phyloP scores from a whole-genome alignment of 164 flowering plant genomes.

The Stephania japonica region DNA sequence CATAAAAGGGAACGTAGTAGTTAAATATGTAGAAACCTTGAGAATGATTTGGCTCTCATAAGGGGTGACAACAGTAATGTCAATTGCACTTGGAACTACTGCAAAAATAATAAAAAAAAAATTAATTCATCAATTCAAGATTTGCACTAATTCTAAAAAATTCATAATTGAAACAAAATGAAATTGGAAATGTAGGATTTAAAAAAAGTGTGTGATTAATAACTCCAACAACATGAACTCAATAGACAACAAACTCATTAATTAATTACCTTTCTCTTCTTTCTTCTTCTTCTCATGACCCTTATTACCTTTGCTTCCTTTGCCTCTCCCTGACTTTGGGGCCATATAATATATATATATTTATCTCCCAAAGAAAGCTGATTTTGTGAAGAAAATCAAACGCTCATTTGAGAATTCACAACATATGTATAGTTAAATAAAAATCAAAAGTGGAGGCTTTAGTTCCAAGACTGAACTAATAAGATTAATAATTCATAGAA shows the following conservation, averaged over 20 bases:
- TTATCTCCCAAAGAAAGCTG: neutral
- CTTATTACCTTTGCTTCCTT: slow-evolving; percentile 40
- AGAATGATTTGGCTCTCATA: slow-evolving; percentile 68
- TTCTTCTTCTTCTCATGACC: slow-evolving; percentile 81
- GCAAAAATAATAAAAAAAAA: slow-evolving; percentile 16
- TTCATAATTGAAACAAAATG: no score
- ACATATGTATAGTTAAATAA: neutral
- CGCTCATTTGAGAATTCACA: slow-evolving; percentile 12
- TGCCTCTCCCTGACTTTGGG: slow-evolving; percentile 68
- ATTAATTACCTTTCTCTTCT: slow-evolving; percentile 64
- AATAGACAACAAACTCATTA: neutral
- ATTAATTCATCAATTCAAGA: neutral
- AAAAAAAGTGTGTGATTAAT: no score
- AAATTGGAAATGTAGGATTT: no score
- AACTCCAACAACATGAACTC: no score
- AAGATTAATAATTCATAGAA: neutral
- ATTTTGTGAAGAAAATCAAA: neutral
- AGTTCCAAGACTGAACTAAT: no score
- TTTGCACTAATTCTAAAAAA: no score
- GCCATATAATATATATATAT: slow-evolving; percentile 46
- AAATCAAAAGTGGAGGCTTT: no score
- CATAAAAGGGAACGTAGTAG: neutral
- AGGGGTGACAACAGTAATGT: slow-evolving; percentile 72
- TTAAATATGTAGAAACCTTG: slow-evolving; percentile 41
- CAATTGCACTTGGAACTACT: slow-evolving; percentile 77